These are phyloP conservation scores for Zasmidium cellare DNA, from an alignment of 2,329 filamentous ascomycete species.

Conservation along the genomic window DNA sequence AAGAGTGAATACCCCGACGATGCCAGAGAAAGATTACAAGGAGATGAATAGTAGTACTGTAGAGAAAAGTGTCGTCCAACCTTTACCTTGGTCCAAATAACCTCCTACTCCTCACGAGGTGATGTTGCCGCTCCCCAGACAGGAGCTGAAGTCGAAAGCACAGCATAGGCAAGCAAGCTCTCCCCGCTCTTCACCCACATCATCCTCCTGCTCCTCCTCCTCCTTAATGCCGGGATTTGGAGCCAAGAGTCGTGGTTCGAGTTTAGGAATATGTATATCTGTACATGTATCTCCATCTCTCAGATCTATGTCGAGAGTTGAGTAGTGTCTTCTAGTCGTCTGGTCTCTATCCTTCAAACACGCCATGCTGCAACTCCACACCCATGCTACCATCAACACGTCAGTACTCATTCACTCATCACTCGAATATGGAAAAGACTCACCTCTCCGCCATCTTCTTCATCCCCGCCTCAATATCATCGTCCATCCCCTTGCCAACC, in stretches of 20 bases:
- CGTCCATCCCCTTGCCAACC: conserved; percentile 83
- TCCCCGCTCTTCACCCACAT: background rate
- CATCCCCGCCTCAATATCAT: conserved; percentile 88
- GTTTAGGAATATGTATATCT: too few relatives aligned
- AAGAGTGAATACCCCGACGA: too few relatives aligned
- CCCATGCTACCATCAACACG: conserved; percentile 64
- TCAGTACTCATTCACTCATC: conserved; percentile 7
- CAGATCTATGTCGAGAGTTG: too few relatives aligned
- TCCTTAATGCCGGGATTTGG: too few relatives aligned
- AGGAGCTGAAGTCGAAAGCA: background rate
- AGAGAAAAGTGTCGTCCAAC: background rate
- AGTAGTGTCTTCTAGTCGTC: too few relatives aligned
- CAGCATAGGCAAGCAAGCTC: background rate
- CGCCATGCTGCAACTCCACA: conserved; percentile 80
- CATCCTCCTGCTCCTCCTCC: too few relatives aligned
- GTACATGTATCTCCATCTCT: too few relatives aligned
- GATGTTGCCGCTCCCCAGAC: background rate
- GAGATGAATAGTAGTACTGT: background rate
- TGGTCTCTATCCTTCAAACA: conserved; percentile 73
- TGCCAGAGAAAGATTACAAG: too few relatives aligned
- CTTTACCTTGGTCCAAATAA: background rate
- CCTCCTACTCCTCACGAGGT: background rate
- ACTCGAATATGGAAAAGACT: conserved; percentile 17
- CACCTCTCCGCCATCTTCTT: conserved; percentile 70
- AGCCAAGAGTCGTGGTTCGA: too few relatives aligned